Evolutionary conservation across 148 eudicot species (phyloP), one percentile per base, ranked within the genome.

Genomic region (Beta vulgaris): DNA sequence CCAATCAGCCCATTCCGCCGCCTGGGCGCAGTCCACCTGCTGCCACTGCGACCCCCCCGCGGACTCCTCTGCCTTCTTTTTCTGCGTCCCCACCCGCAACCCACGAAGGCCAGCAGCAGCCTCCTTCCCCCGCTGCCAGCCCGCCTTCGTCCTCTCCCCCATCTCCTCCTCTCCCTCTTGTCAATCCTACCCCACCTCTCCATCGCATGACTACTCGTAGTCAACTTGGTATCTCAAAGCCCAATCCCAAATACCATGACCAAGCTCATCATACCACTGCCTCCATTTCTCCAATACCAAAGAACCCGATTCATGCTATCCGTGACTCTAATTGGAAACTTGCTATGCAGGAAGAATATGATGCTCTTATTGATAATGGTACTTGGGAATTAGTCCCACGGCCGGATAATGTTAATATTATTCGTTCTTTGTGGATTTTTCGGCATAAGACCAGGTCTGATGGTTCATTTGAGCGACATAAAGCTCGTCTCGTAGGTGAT

Each of bases 261-360:
- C 29, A 25, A 7, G 29, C 63, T 58, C 31, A n/a, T 26, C 14
- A 58, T 21, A 25, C 63, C 25, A 1, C 63, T 58, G 4, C 63
- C 63, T 58, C 63, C 63, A n/a, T 58, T 1, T 58, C 63, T n/a
- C 63, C 63, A 6, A 58, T 58, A n/a, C 34, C 63, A 58, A 58
- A 58, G 34, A 58, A 58, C 5, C 34, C 58, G 32, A 25, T 58
- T 58, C 31, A 58, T 58, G 29, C 63, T 25, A 4, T 58, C 25
- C 63, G 63, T 58, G 63, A 58, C 31, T 31, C 28, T 58, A 58
- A 58, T 58, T 58, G 63, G 63, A 58, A 58, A 58, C 0, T 58
- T 58, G 63, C 34, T 58, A 58, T 58, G 63, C 63, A 58, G 58
- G 58, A 53, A 15, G 58, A 53, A 15, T 16, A n/a, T 53, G 25